Evolutionary conservation across 2,329 filamentous ascomycete genomes (phyloP), one percentile per base, ranked within the genome.

Genomic region (Acrocalymma vagum): DNA sequence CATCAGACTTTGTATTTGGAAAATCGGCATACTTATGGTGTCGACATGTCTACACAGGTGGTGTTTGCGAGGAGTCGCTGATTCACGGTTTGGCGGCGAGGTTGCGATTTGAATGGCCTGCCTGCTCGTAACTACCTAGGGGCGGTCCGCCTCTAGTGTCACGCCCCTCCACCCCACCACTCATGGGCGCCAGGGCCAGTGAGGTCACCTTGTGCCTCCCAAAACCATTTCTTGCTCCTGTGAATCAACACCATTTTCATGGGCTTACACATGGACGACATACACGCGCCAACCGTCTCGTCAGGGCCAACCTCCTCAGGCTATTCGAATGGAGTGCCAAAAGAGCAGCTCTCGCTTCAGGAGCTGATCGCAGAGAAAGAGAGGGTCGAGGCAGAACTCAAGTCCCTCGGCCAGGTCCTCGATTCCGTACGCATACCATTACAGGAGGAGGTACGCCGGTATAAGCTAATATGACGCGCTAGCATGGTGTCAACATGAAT

Each of bases 401-500:
- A 86, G 58, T 88, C 91, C 10, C 78, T 97, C 7, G 85, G 92
- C 46, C 80, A 85, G 37, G 90, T 97, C 10, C 81, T 99, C n/a
- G 88, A 91, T 53, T 94, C 91, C 53, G 92, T 96, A 74, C 60
- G 82, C 69, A 39, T 24, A 14, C 14, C 9, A 21, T 9, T 13
- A 9, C n/a, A 20, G 21, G n/a, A 4, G 20, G 17, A 11, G 6
- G 21, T 27, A 39, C 16, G 22, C 14, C 9, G 29, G 32, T 17
- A 40, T 36, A 21, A 54, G 32, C 60, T 62, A 25, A 63, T 34
- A 14, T 28, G 45, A 20, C 17, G 35, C 16, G 52, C n/a, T 60
- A 96, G 92, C 93, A 97, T 76, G 85, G 87, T 29, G 93, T 96
- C 37, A 86, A 88, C 60, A 99, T 99, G 94, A 86, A 87, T 60